A percentile compares a stretch with the other conserved stretches of the same genome.
phyloP scores from a whole-genome alignment of 345 rosid genomes.

The Raphanus raphanistrum region DNA sequence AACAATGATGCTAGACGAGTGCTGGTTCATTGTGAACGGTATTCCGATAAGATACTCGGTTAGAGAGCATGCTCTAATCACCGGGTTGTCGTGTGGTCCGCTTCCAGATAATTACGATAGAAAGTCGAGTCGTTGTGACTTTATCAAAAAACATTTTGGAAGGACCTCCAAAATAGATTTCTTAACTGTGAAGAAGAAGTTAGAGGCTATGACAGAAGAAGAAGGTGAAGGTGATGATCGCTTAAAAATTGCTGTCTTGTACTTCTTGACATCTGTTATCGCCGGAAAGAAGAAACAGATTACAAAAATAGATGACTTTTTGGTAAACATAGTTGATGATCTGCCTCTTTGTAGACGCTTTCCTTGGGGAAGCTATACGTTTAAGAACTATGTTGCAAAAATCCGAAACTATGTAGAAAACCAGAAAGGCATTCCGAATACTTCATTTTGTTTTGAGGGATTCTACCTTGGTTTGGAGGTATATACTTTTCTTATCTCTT shows the following conservation, averaged over 20 bases:
- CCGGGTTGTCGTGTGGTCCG: conserved; percentile 1
- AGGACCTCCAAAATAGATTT: background rate
- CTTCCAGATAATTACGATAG: background rate
- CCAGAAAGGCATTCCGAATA: background rate
- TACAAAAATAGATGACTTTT: background rate
- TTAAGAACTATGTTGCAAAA: background rate
- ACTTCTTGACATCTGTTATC: background rate
- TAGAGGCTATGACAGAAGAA: background rate
- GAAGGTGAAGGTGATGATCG: background rate
- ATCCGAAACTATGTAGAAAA: background rate
- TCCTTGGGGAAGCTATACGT: background rate
- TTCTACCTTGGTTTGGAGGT: too few relatives aligned
- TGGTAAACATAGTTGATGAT: background rate
- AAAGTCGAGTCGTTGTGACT: background rate
- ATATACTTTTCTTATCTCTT: too few relatives aligned
- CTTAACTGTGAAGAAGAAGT: background rate
- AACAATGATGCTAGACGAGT: too few relatives aligned
- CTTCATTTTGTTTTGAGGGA: background rate
- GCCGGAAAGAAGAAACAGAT: background rate
- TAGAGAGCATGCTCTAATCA: background rate
- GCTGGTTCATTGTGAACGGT: too few relatives aligned
- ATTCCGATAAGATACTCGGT: too few relatives aligned
- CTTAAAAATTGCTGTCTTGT: background rate
- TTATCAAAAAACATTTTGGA: background rate
- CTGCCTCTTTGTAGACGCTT: background rate